A percentile compares a stretch with the other conserved stretches of the same genome.
Conservation (phyloP, 768 basidiomycete species). For the Candolleomyces eurysporus region DNA sequence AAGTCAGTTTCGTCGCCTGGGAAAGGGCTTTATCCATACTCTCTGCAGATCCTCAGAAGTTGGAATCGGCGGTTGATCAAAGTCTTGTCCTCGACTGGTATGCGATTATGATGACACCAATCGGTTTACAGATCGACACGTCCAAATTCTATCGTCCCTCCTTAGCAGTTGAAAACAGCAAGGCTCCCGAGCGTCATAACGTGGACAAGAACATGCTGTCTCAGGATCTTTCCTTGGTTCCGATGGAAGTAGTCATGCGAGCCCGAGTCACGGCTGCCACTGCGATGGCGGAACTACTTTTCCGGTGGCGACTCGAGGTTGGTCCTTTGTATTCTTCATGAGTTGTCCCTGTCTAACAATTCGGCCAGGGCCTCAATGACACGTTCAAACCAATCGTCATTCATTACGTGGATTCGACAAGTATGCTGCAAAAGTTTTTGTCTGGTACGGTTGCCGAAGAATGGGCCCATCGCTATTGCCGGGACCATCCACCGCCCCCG, state of each 20-base stretch:
- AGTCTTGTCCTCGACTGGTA: conserved; percentile 81
- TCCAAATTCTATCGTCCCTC: conserved; percentile 66
- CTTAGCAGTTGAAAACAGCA: conserved; percentile 43
- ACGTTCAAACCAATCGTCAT: conserved; percentile 71
- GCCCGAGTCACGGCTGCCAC: conserved; percentile 77
- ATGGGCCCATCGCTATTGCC: conserved; percentile 71
- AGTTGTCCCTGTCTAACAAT: background rate
- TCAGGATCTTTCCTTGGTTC: conserved; percentile 84
- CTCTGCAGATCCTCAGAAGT: conserved; percentile 40
- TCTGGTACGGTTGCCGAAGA: conserved; percentile 86
- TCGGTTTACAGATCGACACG: conserved; percentile 75
- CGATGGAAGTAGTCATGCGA: conserved; percentile 71
- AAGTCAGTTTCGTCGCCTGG: conserved; percentile 74
- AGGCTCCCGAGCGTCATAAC: conserved; percentile 72
- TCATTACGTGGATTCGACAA: conserved; percentile 82
- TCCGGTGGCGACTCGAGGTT: conserved; percentile 66
- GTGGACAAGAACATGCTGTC: conserved; percentile 95
- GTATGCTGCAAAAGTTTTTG: conserved; percentile 89
- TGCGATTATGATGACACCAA: conserved; percentile 82
- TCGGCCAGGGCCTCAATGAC: conserved; percentile 26
- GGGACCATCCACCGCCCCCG: conserved; percentile 20
- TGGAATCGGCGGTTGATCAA: conserved; percentile 54
- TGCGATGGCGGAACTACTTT: conserved; percentile 69
- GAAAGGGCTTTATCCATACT: conserved; percentile 60
- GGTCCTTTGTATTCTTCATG: conserved; percentile 15